Conservation (phyloP, 2,329 filamentous ascomycete species). For the Sclerotinia glacialis region DNA sequence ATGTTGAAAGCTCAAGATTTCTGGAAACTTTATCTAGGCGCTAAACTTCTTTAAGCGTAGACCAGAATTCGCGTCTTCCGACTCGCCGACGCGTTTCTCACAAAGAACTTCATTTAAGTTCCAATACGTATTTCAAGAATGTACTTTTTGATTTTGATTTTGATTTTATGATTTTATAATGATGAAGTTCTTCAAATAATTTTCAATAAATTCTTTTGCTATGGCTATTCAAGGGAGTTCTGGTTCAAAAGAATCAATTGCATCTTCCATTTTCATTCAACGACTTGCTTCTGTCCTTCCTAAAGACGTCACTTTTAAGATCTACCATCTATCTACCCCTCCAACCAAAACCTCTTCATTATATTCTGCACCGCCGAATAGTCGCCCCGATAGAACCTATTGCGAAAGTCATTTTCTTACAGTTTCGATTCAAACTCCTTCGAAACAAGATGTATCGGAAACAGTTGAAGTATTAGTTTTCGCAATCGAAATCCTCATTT, state of each 20-base stretch:
- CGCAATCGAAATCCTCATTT: conserved; percentile 84
- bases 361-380: conserved; percentile 72
- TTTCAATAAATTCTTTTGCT: conserved; percentile 27
- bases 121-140: not conserved
- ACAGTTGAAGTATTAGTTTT: conserved; percentile 61
- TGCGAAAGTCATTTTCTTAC: conserved; percentile 80
- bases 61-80: conserved; percentile 23
- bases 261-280: conserved; percentile 33
- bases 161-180: conserved; percentile 9
- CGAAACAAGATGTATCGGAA: conserved; percentile 31
- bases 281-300: conserved; percentile 46
- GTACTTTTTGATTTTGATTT: not conserved
- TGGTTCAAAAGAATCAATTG: conserved; percentile 29
- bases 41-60: conserved; percentile 20
- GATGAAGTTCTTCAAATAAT: conserved; percentile 24
- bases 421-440: conserved; percentile 47
- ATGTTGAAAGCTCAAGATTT: conserved; percentile 22
- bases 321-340: conserved; percentile 86
- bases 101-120: conserved; percentile 5
- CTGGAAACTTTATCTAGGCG: conserved; percentile 21
- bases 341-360: conserved; percentile 72
- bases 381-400: conserved; percentile 72
- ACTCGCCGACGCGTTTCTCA: conserved; percentile 27
- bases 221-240: conserved; percentile 37
- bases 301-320: conserved; percentile 56